Conservation (phyloP, 257 asterid species). For the Primulina eburnea region DNA sequence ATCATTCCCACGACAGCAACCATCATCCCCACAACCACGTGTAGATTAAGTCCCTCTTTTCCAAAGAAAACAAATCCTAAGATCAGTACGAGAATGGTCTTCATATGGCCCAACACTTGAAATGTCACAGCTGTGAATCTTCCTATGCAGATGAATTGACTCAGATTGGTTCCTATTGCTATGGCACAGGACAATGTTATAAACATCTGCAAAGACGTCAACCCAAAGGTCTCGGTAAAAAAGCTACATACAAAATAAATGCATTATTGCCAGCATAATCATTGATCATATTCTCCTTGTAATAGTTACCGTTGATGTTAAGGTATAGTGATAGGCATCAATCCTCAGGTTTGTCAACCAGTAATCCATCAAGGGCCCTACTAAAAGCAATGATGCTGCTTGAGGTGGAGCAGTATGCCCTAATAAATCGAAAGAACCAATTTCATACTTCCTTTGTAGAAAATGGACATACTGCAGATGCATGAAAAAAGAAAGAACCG, state of each 20-base stretch:
- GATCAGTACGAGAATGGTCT: conserved; percentile 66
- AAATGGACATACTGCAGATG: conserved; percentile 66
- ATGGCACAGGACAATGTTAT: conserved; percentile 56
- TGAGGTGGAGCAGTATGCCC: conserved; percentile 91
- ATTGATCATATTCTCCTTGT: background rate
- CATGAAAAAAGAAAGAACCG: conserved; percentile 21
- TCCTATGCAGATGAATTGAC: conserved; percentile 89
- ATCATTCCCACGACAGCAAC: conserved; percentile 67
- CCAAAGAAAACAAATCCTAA: conserved; percentile 76
- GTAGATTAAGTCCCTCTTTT: conserved; percentile 63
- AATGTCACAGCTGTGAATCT: conserved; percentile 86
- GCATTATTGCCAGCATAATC: background rate
- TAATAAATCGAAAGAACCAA: conserved; percentile 73
- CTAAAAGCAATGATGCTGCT: conserved; percentile 62
- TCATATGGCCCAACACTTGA: conserved; percentile 85
- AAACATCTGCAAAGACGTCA: conserved; percentile 39
- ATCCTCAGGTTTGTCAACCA: conserved; percentile 67
- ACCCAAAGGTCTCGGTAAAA: background rate
- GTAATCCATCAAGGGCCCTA: conserved; percentile 66
- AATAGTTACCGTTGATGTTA: conserved; percentile 46
- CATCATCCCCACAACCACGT: conserved; percentile 63
- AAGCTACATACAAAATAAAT: background rate
- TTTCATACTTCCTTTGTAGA: conserved; percentile 71
- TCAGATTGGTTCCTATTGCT: conserved; percentile 75
- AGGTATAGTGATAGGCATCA: conserved; percentile 50